Evolutionary conservation across 257 asterid genomes (phyloP).

Genomic region (Ilex asprella): DNA sequence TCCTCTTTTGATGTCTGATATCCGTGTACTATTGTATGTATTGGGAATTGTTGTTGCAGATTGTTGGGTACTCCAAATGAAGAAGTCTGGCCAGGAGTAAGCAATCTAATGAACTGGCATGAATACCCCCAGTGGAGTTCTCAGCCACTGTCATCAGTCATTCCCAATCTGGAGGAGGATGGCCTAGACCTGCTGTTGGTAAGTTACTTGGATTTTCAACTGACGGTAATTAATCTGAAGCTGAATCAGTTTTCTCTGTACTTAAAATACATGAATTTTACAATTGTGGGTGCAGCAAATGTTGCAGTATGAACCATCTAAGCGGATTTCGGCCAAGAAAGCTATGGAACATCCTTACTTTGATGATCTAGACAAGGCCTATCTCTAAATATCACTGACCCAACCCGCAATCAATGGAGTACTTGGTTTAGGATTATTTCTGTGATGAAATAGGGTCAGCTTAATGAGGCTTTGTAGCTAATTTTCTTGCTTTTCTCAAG

Average conservation of each 20-base stretch:
- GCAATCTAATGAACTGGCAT: conserved; percentile 93
- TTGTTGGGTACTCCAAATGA: conserved; percentile 90
- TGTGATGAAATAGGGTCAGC: no score
- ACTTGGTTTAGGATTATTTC: no score
- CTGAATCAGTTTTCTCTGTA: no score
- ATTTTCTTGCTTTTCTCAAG: no score
- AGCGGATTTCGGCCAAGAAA: conserved; percentile 90
- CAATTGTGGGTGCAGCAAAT: conserved; percentile 48
- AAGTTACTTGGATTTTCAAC: conserved; percentile 10
- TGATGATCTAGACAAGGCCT: conserved; percentile 67
- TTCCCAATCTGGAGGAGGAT: conserved; percentile 65
- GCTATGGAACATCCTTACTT: conserved; percentile 95
- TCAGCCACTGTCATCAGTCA: conserved; percentile 63
- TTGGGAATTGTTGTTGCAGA: conserved; percentile 25
- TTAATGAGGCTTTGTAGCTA: no score
- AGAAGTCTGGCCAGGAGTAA: conserved; percentile 85
- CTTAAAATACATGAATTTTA: no score
- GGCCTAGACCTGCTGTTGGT: conserved; percentile 73
- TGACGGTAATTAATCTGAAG: no score
- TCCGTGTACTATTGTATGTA: neutral
- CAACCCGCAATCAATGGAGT: no score
- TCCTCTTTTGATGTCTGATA: neutral
- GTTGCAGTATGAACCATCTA: conserved; percentile 84
- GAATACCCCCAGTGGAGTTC: conserved; percentile 95
- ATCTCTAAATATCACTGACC: conserved; percentile 20